Evolutionary conservation across 257 asterid genomes (phyloP).

Genomic region (Nicotiana noctiflora): DNA sequence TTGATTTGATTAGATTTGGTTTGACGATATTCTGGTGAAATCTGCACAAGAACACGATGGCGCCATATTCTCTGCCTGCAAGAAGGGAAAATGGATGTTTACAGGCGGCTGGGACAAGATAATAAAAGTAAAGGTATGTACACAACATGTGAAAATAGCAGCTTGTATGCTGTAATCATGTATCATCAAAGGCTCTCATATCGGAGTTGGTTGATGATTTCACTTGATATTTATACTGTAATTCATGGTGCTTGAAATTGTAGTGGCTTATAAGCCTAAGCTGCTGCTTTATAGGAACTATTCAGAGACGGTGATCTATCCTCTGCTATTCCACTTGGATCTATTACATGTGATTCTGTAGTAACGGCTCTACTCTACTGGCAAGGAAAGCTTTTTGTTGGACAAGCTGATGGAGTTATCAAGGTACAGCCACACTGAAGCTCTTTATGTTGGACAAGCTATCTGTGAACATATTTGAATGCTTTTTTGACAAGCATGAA

Average conservation of each 20-base stretch:
- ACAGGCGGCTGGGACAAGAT: conserved; percentile 84
- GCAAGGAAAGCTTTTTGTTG: conserved; percentile 67
- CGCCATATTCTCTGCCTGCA: conserved; percentile 52
- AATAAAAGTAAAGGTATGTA: conserved; percentile 52
- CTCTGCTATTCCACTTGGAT: conserved; percentile 41
- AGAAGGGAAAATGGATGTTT: conserved; percentile 58
- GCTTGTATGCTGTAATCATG: not conserved
- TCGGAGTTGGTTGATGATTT: not conserved
- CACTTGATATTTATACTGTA: not conserved
- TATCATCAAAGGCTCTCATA: not conserved
- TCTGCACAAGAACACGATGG: conserved; percentile 53
- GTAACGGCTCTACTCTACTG: conserved; percentile 50
- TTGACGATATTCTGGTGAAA: conserved; percentile 41
- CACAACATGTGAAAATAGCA: not conserved
- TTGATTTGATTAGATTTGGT: conserved; percentile 53
- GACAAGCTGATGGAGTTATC: conserved; percentile 58
- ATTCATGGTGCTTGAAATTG: not conserved
- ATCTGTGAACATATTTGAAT: not conserved
- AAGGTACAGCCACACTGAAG: conserved; percentile 32
- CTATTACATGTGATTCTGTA: conserved; percentile 50
- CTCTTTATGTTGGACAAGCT: not conserved
- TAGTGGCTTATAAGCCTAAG: not conserved
- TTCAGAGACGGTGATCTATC: conserved; percentile 33
- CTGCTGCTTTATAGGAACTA: conserved; percentile 39
- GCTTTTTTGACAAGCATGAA: not conserved